Base-by-base conservation (phyloP, 202 grass and related monocot genomes). In the Hordeum pubiflorum region DNA sequence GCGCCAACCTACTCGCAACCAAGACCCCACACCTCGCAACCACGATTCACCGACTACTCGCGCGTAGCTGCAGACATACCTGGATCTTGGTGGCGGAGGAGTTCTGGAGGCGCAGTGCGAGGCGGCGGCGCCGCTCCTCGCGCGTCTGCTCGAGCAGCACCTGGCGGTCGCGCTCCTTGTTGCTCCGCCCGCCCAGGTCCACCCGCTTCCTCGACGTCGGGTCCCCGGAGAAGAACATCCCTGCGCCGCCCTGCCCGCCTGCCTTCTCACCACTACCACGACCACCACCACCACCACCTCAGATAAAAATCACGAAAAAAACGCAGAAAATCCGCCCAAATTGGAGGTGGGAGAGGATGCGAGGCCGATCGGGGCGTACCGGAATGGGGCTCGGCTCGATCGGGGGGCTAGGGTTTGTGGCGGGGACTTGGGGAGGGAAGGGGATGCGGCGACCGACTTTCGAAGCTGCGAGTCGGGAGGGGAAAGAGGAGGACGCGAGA, bases 111-210 rank as follows among this genome's bases (percentile, higher is more conserved):
- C 90, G 88, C 13, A 91, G 32, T 9, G 70, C 82, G 72, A 82
- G 76, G 26, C 96, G 81, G 27, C 86, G 89, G 27, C 88, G 86
- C n/a, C 96, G 87, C 83, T 99, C 96, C 68, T 93, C 86, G 24
- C 96, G 84, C 62, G 96, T 89, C 85, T 99, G 89, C 65, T 90
- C 87, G 27, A 99, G 79, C 72, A 99, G 86, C 70, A 91, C 84
- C 90, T 99, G 83, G 76, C 96, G 92, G 78, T 93, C 92, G 44
- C 96, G 89, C 87, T 99, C 92, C 85, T 99, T 99, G 77, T 24
- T 93, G 86, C 96, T 99, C 54, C 92, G 87, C 14, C 96, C 96
- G 54, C 96, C 96, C 32, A 99, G 86, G 88, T 99, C 96, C 59
- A 99, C 96, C 60, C 92, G 86, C 69, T 83, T 93, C 82, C 90